These are phyloP conservation scores for Irpex rosettiformis DNA, from an alignment of 1,284 basidiomycete species.

Conservation along the genomic window DNA sequence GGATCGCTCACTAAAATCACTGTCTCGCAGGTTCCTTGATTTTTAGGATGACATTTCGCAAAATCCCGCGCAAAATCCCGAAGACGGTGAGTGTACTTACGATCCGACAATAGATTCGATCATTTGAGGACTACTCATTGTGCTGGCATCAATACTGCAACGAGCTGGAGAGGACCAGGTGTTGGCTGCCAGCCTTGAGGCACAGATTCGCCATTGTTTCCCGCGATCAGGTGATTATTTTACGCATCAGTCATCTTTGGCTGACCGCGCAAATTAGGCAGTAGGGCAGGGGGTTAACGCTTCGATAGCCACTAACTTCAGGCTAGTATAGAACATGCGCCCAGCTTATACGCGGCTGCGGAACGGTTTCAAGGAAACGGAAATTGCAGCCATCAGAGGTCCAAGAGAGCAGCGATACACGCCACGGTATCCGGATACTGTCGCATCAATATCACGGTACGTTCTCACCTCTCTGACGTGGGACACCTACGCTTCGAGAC, in stretches of 20 bases:
- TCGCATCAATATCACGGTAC: constrained; percentile 19
- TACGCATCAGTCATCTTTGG: constrained; percentile 7
- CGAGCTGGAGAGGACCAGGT: neutral
- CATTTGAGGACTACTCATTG: neutral
- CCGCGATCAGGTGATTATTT: constrained; percentile 12
- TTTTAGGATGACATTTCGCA: neutral
- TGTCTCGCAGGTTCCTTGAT: neutral
- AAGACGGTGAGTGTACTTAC: neutral
- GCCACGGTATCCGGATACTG: constrained; percentile 2
- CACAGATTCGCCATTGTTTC: constrained; percentile 8
- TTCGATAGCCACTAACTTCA: constrained; percentile 7
- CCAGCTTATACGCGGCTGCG: constrained; percentile 12
- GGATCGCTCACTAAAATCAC: neutral
- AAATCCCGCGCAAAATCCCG: neutral
- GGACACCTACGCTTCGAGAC: constrained; percentile 8
- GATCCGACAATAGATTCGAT: constrained; percentile 4
- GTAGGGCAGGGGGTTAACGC: constrained; percentile 11
- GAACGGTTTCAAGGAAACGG: constrained; percentile 7
- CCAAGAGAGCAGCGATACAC: constrained; percentile 10
- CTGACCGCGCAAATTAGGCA: neutral
- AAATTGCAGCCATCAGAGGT: constrained; percentile 11
- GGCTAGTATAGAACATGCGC: constrained; percentile 4
- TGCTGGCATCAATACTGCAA: constrained; percentile 4
- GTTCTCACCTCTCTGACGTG: constrained; percentile 13
- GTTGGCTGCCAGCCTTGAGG: constrained; percentile 13